phyloP scores from a whole-genome alignment of 257 asterid species.

The Fraxinus anomala region DNA sequence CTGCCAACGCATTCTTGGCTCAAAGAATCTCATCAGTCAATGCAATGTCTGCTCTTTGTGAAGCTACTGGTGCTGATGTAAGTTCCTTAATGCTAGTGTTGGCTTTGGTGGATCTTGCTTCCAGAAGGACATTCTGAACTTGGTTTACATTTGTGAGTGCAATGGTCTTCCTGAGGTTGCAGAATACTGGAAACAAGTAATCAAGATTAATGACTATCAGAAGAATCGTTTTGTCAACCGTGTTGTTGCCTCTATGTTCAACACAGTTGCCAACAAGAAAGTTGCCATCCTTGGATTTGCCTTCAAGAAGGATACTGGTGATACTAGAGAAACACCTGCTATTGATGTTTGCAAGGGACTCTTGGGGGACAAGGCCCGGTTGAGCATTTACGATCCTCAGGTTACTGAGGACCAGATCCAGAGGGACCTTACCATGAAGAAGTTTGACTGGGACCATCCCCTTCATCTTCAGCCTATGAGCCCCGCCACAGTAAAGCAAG shows the following conservation, averaged over 20 bases:
- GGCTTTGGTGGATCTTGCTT: conserved; percentile 78
- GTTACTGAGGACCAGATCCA: conserved; percentile 54
- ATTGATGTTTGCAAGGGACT: conserved; percentile 76
- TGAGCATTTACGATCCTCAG: conserved; percentile 74
- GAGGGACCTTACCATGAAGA: conserved; percentile 44
- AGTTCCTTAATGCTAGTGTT: conserved; percentile 65
- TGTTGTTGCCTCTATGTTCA: conserved; percentile 66
- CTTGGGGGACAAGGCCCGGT: conserved; percentile 62
- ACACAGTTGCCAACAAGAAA: conserved; percentile 71
- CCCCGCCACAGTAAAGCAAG: conserved; percentile 42
- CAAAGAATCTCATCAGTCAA: conserved; percentile 42
- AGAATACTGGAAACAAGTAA: conserved; percentile 73
- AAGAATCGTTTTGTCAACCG: conserved; percentile 71
- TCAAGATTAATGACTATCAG: conserved; percentile 71
- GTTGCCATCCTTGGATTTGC: conserved; percentile 69
- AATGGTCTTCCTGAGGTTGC: conserved; percentile 77
- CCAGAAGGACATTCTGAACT: conserved; percentile 71
- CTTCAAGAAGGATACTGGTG: conserved; percentile 74
- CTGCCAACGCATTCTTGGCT: conserved; percentile 38
- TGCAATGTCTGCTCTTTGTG: conserved; percentile 76
- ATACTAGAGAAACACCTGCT: conserved; percentile 72
- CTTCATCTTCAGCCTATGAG: conserved; percentile 51
- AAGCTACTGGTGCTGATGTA: conserved; percentile 77
- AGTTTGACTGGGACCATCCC: conserved; percentile 56
- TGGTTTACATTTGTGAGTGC: conserved; percentile 69